Percentiles rank a stretch among this genome's conserved stretches.
These are phyloP conservation scores for Nemania sp. DNA, from an alignment of 2,329 filamentous ascomycete genomes.

Conservation along the genomic window DNA sequence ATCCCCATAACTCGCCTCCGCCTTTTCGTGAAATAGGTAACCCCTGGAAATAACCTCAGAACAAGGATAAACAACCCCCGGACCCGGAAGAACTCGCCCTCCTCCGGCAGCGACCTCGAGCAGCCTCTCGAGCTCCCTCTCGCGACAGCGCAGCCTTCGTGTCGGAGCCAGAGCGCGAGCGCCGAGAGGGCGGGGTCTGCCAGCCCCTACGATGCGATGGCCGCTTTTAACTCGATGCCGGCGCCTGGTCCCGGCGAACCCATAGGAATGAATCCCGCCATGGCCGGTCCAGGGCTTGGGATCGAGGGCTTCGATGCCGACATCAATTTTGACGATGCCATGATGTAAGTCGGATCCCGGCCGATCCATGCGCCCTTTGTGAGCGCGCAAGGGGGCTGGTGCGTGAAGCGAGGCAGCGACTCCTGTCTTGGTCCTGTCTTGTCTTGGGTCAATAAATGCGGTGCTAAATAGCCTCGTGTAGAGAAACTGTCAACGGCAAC, in stretches of 20 bases:
- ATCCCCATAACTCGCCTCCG: too few species aligned
- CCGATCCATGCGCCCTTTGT: neutral
- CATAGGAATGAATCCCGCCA: conserved; percentile 50
- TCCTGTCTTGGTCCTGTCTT: neutral
- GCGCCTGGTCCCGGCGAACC: conserved; percentile 51
- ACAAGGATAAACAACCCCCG: too few species aligned
- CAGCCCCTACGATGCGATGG: conserved; percentile 56
- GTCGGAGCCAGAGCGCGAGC: conserved; percentile 16
- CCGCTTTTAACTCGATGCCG: conserved; percentile 61
- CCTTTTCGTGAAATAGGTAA: neutral
- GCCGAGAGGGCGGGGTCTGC: conserved; percentile 31
- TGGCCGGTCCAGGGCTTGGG: conserved; percentile 45
- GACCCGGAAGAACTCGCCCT: conserved; percentile 9
- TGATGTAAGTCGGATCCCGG: conserved; percentile 52
- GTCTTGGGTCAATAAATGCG: conserved; percentile 4
- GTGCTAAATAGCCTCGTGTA: conserved; percentile 36
- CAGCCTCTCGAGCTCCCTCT: neutral
- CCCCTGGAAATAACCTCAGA: too few species aligned
- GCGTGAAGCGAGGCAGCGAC: neutral
- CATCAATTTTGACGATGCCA: conserved; percentile 59
- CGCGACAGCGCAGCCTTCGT: conserved; percentile 2
- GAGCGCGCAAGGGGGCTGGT: neutral
- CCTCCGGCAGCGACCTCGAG: conserved; percentile 22
- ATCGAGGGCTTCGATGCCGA: conserved; percentile 59
- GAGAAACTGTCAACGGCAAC: conserved; percentile 49